These are phyloP conservation scores for Leccinum pachyderme DNA, from an alignment of 1,284 basidiomycete genomes.

Conservation along the genomic window DNA sequence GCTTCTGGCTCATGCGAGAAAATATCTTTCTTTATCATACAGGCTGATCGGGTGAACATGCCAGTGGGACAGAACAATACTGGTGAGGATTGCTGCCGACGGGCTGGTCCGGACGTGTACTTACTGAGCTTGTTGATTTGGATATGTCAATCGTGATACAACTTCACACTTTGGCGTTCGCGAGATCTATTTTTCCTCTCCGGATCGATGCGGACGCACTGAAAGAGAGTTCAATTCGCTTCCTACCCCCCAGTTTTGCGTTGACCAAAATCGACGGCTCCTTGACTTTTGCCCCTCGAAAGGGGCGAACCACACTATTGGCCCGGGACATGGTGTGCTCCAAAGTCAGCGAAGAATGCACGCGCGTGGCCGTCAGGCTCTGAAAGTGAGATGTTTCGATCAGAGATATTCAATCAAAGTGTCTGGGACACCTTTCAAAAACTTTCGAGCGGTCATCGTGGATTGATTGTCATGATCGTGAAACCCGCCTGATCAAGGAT, in stretches of 20 bases:
- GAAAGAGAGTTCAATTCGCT: constrained; percentile 48
- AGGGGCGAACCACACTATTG: not conserved
- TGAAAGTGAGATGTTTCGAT: not conserved
- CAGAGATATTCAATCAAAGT: constrained; percentile 28
- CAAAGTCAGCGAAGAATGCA: not conserved
- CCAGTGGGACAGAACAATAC: constrained; percentile 21
- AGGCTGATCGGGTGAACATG: constrained; percentile 32
- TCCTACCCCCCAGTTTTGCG: constrained; percentile 43
- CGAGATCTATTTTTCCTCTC: constrained; percentile 39
- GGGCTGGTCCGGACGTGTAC: not conserved
- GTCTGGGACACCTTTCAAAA: constrained; percentile 51
- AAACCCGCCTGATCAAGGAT: constrained; percentile 26
- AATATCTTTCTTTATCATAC: too few species aligned
- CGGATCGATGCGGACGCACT: constrained; percentile 40
- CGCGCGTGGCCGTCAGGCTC: not conserved
- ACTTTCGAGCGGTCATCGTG: constrained; percentile 41
- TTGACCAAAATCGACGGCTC: constrained; percentile 41
- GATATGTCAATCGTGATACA: constrained; percentile 52
- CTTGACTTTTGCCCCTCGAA: constrained; percentile 34
- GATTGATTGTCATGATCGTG: constrained; percentile 26
- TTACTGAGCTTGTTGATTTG: constrained; percentile 40
- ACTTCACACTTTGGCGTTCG: constrained; percentile 40
- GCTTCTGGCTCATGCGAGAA: constrained; percentile 42
- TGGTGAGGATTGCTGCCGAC: not conserved
- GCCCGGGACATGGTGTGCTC: too few species aligned